Base-by-base conservation (phyloP, 2,329 filamentous ascomycete species). In the Talaromyces funiculosus region DNA sequence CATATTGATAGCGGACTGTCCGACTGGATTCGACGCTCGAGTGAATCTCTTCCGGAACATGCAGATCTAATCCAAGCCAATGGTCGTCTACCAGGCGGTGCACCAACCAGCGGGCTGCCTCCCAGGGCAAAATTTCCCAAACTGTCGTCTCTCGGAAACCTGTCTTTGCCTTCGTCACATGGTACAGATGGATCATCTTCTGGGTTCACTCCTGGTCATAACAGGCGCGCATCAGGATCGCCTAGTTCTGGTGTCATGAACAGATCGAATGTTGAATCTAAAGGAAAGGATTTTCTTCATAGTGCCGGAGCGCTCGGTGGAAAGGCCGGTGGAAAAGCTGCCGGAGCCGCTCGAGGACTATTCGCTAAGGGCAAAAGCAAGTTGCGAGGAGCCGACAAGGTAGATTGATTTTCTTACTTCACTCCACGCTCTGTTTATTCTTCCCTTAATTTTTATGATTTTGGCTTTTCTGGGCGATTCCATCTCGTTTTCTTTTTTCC, bases 331-430 rank as follows among this genome's bases (percentile, higher is more conserved):
- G 60, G 86, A 26, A 88, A 87, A 69, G 86, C 85, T 35, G 83
- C 84, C 64, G 60, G 90, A 72, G 90, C 91, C 61, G 92, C 92
- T 53, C 96, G 96, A 79, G 93, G 92, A 57, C 76, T 97, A 65
- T 87, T 97, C 73, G 91, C 89, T 66, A 96, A 96, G 78, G 90
- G 92, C 67, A 93, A 90, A 78, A 93, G 84, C 77, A 93, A 90
- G 75, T 86, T 96, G 69, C 80, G 80, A 73, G 76, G 76, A 57
- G 75, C 76, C 71, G 90, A 94, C 76, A 95, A 95, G 90, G 90
- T 92, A 89, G 91, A 90, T 86, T 86, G 78, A 88, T 80, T 84
- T 62, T 62, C 43, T 53, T 38, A 57, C 24, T 16, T 37, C 20
- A 20, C 37, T 59, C 29, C 37, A 53, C 10, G 18, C 38, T 43